A percentile compares a stretch with the other conserved stretches of the same genome.
Conservation (phyloP, 2,329 filamentous ascomycete genomes). For the Nemania abortiva region DNA sequence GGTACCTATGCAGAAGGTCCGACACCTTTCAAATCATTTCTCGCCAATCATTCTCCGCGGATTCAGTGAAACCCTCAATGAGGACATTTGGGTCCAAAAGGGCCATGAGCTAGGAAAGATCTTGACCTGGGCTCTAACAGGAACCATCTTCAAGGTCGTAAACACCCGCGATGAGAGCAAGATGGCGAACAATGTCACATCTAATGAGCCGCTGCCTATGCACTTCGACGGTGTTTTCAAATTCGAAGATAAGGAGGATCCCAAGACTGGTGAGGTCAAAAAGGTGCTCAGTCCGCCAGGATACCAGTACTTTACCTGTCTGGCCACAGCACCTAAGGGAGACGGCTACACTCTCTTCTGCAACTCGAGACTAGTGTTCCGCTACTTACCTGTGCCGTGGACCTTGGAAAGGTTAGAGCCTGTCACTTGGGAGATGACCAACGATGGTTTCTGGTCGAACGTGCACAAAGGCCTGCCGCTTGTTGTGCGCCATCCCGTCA, state of each 20-base stretch:
- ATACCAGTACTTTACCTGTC: constrained; percentile 26
- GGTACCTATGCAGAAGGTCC: constrained; percentile 26
- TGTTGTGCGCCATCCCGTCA: constrained; percentile 16
- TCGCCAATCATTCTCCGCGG: constrained; percentile 25
- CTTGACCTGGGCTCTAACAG: constrained; percentile 12
- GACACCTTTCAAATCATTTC: constrained; percentile 25
- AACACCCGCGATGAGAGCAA: constrained; percentile 17
- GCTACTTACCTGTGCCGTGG: constrained; percentile 12
- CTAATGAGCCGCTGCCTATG: constrained; percentile 20
- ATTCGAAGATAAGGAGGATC: constrained; percentile 8
- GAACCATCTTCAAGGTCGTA: constrained; percentile 20
- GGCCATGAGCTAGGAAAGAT: constrained; percentile 19
- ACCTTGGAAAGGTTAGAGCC: constrained; percentile 10
- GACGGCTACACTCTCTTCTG: constrained; percentile 28
- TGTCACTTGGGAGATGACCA: constrained; percentile 22
- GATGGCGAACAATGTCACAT: constrained; percentile 16
- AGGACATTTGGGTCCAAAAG: constrained; percentile 17
- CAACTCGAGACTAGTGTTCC: constrained; percentile 25
- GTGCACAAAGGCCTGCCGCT: constrained; percentile 15
- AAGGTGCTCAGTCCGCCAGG: constrained; percentile 17
- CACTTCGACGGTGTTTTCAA: constrained; percentile 26
- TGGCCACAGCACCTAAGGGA: constrained; percentile 17
- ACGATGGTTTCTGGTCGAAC: constrained; percentile 15
- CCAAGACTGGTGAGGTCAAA: constrained; percentile 1
- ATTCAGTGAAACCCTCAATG: constrained; percentile 19